Conservation (phyloP, 805 yeast species). For the Starmerella vaccinii region DNA sequence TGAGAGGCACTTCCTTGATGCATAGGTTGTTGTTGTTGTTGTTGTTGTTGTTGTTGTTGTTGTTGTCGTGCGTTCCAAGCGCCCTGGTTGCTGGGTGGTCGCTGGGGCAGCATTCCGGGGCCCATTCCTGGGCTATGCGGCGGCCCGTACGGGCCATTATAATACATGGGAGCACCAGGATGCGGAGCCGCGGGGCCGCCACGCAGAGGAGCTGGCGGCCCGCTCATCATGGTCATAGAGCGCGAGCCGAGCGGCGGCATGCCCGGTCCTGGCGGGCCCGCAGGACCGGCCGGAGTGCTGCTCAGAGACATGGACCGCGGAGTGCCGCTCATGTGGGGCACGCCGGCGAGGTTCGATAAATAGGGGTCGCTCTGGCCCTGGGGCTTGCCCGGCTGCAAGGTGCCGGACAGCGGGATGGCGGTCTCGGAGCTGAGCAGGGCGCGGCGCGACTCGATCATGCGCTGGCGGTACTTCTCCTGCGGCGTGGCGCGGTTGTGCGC, state of each 20-base stretch:
- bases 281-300: background rate
- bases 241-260: background rate
- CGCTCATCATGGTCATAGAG: conserved; percentile 4
- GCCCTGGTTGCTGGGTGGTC: background rate
- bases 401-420: conserved; percentile 22
- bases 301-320: conserved; percentile 20
- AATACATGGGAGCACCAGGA: background rate
- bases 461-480: conserved; percentile 26
- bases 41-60: background rate
- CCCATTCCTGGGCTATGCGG: background rate
- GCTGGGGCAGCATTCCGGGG: background rate
- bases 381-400: conserved; percentile 2
- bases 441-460: conserved; percentile 25
- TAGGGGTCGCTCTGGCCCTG: background rate
- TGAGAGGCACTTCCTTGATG: background rate
- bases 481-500: conserved; percentile 10
- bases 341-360: background rate
- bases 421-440: conserved; percentile 21
- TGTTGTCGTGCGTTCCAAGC: background rate
- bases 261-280: conserved; percentile 1
- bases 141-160: conserved; percentile 3
- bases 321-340: background rate
- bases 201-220: background rate
- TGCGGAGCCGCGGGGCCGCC: background rate
- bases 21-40: background rate